Base-by-base conservation (phyloP, 257 asterid species). In the Orobanche coerulescens region DNA sequence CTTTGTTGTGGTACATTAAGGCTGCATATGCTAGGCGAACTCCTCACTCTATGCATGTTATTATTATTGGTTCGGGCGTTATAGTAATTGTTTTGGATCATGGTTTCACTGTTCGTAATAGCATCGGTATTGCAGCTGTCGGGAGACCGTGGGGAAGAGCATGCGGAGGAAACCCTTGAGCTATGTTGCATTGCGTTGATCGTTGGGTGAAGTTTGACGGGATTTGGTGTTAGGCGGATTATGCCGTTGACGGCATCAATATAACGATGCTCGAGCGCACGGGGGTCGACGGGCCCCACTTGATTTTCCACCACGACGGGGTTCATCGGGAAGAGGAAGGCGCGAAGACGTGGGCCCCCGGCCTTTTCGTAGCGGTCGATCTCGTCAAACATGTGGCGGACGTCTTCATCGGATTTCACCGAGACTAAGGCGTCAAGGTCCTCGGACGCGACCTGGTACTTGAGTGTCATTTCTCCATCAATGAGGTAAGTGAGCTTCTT, bases 381-480 rank as follows among this genome's bases (percentile, higher is more conserved):
- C 62, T 93, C 97, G 0, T 77, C 87, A 16, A 79, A 68, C 96
- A 93, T 90, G 80, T 89, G 82, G 49, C 74, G 61, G 1, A 93
- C 73, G 69, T 93, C 99, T 60, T 93, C 95, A 0, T 86, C 90
- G 1, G 84, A 74, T 77, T 78, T 89, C 18, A 93, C 94, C 0
- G 96, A 71, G 23, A 93, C 83, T 26, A 93, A 70, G 48, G 94
- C 85, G 22, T 93, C 99, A 6, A 93, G 93, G 40, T 93, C 99
- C 75, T 93, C 99, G 0, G 81, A 72, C 25, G 61, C 67, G 43
- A 86, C 59, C 52, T 89, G 99, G 74, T 85, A 89, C 76, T 85
- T 89, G 55, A 93, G 90, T 59, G 72, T 70, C 88, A 85, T 81
- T 19, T 82, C 89, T 14, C 90, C 94, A 5, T 85, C 94, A 15